Evolutionary conservation across 202 grass and related monocot genomes (phyloP).

Genomic region (Schoenoplectus tabernaemontani): DNA sequence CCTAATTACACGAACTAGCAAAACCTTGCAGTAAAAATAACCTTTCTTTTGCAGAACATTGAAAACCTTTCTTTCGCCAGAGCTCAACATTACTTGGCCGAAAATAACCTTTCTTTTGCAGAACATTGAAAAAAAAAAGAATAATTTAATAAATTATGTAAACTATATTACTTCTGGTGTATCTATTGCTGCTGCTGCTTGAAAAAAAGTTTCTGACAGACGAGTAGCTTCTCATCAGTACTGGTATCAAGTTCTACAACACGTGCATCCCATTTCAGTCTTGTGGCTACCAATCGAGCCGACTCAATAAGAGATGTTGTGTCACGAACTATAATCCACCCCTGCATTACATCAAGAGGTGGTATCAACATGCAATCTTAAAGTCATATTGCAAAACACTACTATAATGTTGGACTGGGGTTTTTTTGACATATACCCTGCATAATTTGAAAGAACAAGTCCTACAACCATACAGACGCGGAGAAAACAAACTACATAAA

Average conservation of each 20-base stretch:
- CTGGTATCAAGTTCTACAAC: conserved; percentile 74
- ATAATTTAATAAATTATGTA: conserved; percentile 16
- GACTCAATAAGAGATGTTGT: conserved; percentile 60
- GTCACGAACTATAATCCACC: conserved; percentile 88
- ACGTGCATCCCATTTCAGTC: conserved; percentile 84
- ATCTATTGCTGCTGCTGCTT: conserved; percentile 48
- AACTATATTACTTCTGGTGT: neutral
- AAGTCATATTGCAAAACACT: neutral
- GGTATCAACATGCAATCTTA: neutral
- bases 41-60: too few species aligned
- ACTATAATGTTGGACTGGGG: neutral
- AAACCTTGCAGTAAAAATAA: conserved; percentile 29
- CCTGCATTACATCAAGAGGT: conserved; percentile 38
- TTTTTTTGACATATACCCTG: neutral
- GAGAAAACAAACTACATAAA: too few species aligned
- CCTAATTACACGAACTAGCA: conserved; percentile 19
- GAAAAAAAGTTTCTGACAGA: conserved; percentile 91
- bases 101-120: neutral
- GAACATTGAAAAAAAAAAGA: conserved; percentile 6
- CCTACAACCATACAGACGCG: neutral
- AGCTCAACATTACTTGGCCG: neutral
- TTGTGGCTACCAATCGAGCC: conserved; percentile 62
- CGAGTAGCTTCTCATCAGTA: conserved; percentile 84
- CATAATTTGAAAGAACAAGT: neutral
- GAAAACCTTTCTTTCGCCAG: too few species aligned